Evolutionary conservation across 495 filamentous ascomycete genomes (phyloP).

Genomic region (Tuber magnatum): DNA sequence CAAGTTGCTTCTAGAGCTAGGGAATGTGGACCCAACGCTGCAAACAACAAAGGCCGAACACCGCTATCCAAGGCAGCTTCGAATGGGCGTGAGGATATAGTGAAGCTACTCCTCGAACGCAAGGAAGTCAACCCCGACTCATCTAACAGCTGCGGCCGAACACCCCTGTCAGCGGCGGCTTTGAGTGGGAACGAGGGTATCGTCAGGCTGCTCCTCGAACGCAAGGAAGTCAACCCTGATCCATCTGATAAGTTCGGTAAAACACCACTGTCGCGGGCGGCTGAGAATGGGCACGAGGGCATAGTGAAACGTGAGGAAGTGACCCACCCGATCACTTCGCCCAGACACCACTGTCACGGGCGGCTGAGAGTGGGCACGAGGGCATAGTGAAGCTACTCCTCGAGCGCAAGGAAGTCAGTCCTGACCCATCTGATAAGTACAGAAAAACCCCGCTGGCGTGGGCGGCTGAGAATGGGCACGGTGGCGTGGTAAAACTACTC

Average conservation of each 20-base stretch:
- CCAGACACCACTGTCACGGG: not conserved
- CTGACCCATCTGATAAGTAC: not conserved
- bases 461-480: no score
- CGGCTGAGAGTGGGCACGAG: not conserved
- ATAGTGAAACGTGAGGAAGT: not conserved
- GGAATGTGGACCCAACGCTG: not conserved
- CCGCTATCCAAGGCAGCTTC: slow-evolving; percentile 43
- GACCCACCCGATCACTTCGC: slow-evolving; percentile 15
- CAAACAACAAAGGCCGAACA: slow-evolving; percentile 18
- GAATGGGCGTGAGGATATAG: slow-evolving; percentile 40
- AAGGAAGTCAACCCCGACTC: no score
- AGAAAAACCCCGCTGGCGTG: no score
- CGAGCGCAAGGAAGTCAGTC: not conserved
- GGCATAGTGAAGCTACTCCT: slow-evolving; percentile 8
- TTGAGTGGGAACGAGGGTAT: not conserved
- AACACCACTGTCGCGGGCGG: not conserved
- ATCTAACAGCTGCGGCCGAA: no score
- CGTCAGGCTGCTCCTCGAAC: no score
- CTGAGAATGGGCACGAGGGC: not conserved
- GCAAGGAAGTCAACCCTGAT: no score
- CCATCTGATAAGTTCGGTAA: no score
- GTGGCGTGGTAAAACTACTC: no score
- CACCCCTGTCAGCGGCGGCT: not conserved
- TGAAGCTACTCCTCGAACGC: slow-evolving; percentile 28
- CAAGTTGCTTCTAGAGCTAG: not conserved